Evolutionary conservation across 2,329 filamentous ascomycete genomes (phyloP), one percentile per base, ranked within the genome.

Genomic region (Aspergillus niger): DNA sequence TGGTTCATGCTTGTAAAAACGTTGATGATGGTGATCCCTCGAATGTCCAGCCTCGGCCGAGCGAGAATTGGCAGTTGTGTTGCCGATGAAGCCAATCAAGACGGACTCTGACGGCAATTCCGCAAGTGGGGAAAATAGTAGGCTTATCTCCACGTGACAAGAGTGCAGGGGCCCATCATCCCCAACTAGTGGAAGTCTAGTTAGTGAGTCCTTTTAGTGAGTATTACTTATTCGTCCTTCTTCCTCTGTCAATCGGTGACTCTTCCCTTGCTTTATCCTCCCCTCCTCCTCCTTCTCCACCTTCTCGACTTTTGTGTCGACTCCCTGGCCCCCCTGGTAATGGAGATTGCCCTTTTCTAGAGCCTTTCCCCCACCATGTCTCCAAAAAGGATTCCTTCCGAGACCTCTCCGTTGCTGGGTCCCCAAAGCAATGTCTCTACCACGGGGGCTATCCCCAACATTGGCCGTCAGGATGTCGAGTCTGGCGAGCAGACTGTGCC

Each of bases 351-450:
- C 28, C 3, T 55, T 43, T 11, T 8, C 8, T 49, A 59, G 47
- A 30, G n/a, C 32, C 32, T 15, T 36, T 10, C 28, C 8, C 17
- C 38, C 20, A 58, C 15, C 4, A 74, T 74, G 72, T 63, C 69
- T 47, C 51, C 64, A 59, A 65, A 67, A 59, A 56, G 59, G 28
- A 52, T 53, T 55, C 65, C 61, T 22, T 67, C 74, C 22, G 81
- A 83, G 68, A 81, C 74, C 10, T 81, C 80, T 60, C 80, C 81
- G 50, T 72, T 83, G 58, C 76, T 83, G 39, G 71, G 70, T 6
- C 68, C 74, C 55, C 69, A 58, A 56, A 68, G 53, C 50, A 72
- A 72, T 60, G 66, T 65, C 63, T 57, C 63, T 8, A 67, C 69
- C 32, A 68, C 65, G 47, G 70, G 66, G 47, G 59, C 67, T 55